Evolutionary conservation across 2,329 filamentous ascomycete genomes (phyloP).

Genomic region (Zymoseptoria crescenta): DNA sequence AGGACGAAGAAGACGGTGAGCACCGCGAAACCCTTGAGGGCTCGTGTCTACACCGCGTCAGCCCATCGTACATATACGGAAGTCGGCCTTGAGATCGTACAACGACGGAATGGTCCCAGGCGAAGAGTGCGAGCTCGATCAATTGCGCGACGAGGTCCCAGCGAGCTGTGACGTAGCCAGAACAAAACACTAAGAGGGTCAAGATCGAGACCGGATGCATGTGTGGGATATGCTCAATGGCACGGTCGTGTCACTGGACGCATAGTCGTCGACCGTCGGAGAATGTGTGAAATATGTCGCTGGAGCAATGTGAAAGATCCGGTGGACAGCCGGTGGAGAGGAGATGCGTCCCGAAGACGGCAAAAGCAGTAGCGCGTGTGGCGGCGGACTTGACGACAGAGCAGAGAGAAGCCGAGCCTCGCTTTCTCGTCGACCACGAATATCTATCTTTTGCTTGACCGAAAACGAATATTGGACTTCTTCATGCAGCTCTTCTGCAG

Average conservation of each 20-base stretch:
- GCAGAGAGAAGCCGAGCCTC: not conserved
- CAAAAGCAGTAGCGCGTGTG: not conserved
- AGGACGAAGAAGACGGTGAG: slow-evolving; percentile 79
- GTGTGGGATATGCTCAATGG: not conserved
- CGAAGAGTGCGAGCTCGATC: slow-evolving; percentile 94
- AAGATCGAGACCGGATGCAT: slow-evolving; percentile 98
- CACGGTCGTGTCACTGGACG: not conserved
- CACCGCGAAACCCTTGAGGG: slow-evolving; percentile 74
- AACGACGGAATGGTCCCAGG: slow-evolving; percentile 97
- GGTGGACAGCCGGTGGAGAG: not conserved
- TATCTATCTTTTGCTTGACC: not conserved
- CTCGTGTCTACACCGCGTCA: slow-evolving; percentile 55
- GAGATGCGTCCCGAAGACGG: not conserved
- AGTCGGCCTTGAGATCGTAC: slow-evolving; percentile 41
- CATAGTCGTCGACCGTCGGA: not conserved
- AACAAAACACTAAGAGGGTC: slow-evolving; percentile 96
- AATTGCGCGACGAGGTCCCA: slow-evolving; percentile 96
- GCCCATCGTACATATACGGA: not conserved
- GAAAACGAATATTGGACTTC: not conserved
- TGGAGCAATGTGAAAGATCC: not conserved
- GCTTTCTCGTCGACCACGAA: not conserved
- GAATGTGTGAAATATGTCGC: not conserved
- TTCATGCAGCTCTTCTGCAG: not conserved
- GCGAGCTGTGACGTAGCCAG: slow-evolving; percentile 97
- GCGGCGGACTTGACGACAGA: not conserved